A percentile compares a stretch with the other conserved stretches of the same genome.
These are phyloP conservation scores for Annulohypoxylon moriforme DNA, from an alignment of 495 filamentous ascomycete species.

Conservation along the genomic window DNA sequence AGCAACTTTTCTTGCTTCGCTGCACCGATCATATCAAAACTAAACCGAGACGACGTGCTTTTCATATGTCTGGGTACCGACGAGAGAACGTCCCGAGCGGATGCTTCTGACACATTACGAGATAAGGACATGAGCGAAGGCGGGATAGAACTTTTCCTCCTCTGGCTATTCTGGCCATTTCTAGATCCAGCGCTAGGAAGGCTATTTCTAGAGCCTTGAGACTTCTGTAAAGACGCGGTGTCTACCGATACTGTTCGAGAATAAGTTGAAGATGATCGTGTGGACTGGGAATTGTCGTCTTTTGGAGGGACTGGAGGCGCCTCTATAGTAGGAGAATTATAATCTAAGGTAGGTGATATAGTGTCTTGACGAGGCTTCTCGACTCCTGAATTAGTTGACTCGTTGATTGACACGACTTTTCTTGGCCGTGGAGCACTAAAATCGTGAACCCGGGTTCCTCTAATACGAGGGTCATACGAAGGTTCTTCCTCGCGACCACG, in stretches of 20 bases:
- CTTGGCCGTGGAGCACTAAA: conserved; percentile 85
- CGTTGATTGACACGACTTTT: conserved; percentile 55
- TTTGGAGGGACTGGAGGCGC: conserved; percentile 54
- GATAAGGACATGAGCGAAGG: conserved; percentile 50
- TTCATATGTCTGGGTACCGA: conserved; percentile 79
- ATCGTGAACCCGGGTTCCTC: conserved; percentile 86
- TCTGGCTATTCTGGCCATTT: conserved; percentile 45
- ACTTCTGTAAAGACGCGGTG: conserved; percentile 13
- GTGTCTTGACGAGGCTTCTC: conserved; percentile 35
- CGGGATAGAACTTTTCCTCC: conserved; percentile 53
- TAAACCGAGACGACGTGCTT: conserved; percentile 88
- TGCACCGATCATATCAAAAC: conserved; percentile 91
- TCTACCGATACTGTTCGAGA: conserved; percentile 48
- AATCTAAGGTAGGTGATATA: conserved; percentile 23
- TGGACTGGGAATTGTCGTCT: conserved; percentile 45
- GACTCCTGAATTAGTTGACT: conserved; percentile 15
- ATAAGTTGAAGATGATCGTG: conserved; percentile 46
- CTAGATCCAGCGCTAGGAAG: conserved; percentile 8
- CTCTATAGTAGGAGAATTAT: conserved; percentile 14
- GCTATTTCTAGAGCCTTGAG: conserved; percentile 42
- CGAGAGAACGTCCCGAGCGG: conserved; percentile 58
- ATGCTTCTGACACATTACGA: conserved; percentile 54
- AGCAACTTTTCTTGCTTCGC: conserved; percentile 82
- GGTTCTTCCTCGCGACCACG: conserved; percentile 43
- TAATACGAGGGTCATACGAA: conserved; percentile 83